Evolutionary conservation across 2,329 filamentous ascomycete genomes (phyloP).

Genomic region (Aureobasidium sp.): DNA sequence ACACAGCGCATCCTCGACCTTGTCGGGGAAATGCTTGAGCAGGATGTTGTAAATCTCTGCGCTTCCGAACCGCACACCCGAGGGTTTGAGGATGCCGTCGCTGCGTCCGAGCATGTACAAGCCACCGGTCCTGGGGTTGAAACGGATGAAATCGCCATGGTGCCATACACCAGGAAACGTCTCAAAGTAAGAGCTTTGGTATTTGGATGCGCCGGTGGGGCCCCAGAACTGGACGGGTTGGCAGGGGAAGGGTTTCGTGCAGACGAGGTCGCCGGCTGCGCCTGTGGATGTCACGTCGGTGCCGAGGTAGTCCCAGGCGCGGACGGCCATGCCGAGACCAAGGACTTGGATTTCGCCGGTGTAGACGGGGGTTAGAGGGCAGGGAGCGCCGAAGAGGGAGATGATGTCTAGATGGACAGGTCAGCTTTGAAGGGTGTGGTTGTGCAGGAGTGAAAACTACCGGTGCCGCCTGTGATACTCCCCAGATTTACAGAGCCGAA

Average conservation of each 20-base stretch:
- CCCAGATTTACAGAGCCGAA: slow-evolving; percentile 79
- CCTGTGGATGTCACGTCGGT: slow-evolving; percentile 50
- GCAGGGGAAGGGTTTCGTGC: slow-evolving; percentile 76
- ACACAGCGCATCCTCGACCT: slow-evolving; percentile 80
- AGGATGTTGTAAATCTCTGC: slow-evolving; percentile 97
- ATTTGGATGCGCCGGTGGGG: slow-evolving; percentile 60
- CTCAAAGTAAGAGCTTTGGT: slow-evolving; percentile 79
- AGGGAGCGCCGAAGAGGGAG: slow-evolving; percentile 83
- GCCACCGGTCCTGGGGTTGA: slow-evolving; percentile 63
- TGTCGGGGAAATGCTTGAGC: slow-evolving; percentile 66
- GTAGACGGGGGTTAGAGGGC: slow-evolving; percentile 43
- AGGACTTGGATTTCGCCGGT: slow-evolving; percentile 42
- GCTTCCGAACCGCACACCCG: slow-evolving; percentile 82
- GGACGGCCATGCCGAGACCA: slow-evolving; percentile 43
- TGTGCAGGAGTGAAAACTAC: slow-evolving; percentile 36
- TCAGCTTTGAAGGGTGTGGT: not conserved
- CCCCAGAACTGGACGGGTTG: slow-evolving; percentile 90
- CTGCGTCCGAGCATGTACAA: slow-evolving; percentile 86
- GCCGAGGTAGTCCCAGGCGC: slow-evolving; percentile 44
- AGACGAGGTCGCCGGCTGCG: slow-evolving; percentile 80
- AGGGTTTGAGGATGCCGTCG: slow-evolving; percentile 87
- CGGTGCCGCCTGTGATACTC: slow-evolving; percentile 75
- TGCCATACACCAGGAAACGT: slow-evolving; percentile 76
- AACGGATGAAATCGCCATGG: slow-evolving; percentile 81
- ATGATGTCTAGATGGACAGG: slow-evolving; percentile 70